Base-by-base conservation (phyloP, 257 asterid genomes). In the Solanum commersonii region DNA sequence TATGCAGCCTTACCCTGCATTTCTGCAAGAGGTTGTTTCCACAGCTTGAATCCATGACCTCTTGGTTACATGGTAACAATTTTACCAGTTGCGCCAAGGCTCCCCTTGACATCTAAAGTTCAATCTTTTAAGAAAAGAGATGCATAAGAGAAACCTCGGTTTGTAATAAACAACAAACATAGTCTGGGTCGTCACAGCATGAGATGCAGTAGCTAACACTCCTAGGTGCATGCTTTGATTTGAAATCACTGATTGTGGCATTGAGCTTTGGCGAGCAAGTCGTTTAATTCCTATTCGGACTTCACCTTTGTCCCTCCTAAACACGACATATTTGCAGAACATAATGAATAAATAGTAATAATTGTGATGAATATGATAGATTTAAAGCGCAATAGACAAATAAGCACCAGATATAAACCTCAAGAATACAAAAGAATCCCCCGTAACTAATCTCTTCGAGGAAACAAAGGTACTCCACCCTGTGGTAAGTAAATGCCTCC, bases 211-310 rank as follows among this genome's bases (percentile, higher is more conserved):
- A 67, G 98, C 98, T 87, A 95, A 98, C 70, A 95, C 96, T 89
- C 98, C 98, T 74, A 95, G 88, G 83, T 95, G 98, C 96, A 95
- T 94, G 93, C 95, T 94, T 60, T 93, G 98, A 84, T 98, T 95
- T 82, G 98, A 95, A 83, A 95, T 94, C 87, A 95, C 94, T 0
- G 98, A 94, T 10, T 94, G 92, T 16, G 96, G 96, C 91, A 95
- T 92, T 49, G 98, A 91, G 90, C 91, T 90, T 85, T 89, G 94
- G 87, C 90, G 91, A 88, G 94, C 88, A 87, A 91, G 95, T 34
- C 93, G 94, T 90, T 94, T 93, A n/a, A 95, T 91, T 42, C 98
- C 98, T 31, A 95, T 98, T 7, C 95, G 95, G 76, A 95, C 91
- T 35, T 94, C 96, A 72, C 96, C 96, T 29, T 85, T 89, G 87